A percentile compares a stretch with the other conserved stretches of the same genome.
Evolutionary conservation across 805 yeast species (phyloP).

Genomic region (Teunomyces stri): DNA sequence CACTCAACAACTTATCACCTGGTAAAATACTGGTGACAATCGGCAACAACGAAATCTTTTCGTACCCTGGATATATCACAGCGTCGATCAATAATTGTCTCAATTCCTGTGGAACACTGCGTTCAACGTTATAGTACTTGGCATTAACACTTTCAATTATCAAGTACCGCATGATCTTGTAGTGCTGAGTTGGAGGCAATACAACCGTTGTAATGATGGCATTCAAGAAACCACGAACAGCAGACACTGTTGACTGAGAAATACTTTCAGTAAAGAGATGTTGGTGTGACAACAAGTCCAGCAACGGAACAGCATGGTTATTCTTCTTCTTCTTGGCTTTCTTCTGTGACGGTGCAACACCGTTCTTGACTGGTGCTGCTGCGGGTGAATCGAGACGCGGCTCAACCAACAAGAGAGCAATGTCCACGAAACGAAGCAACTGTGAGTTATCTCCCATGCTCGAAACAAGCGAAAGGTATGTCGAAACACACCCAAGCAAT

Average conservation of each 20-base stretch:
- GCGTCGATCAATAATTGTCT: slow-evolving; percentile 44
- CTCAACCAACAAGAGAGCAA: slow-evolving; percentile 44
- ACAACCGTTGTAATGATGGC: slow-evolving; percentile 46
- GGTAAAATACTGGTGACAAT: slow-evolving; percentile 56
- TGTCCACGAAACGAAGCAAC: slow-evolving; percentile 57
- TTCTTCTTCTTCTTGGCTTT: slow-evolving; percentile 43
- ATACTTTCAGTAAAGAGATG: slow-evolving; percentile 49
- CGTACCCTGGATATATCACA: slow-evolving; percentile 68
- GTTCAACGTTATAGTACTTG: slow-evolving; percentile 21
- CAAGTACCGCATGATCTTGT: slow-evolving; percentile 46
- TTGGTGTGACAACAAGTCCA: slow-evolving; percentile 68
- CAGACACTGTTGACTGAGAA: slow-evolving; percentile 31
- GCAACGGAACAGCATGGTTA: slow-evolving; percentile 47
- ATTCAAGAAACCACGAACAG: slow-evolving; percentile 47
- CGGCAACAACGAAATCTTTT: slow-evolving; percentile 66
- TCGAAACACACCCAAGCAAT: slow-evolving; percentile 24
- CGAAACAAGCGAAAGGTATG: slow-evolving; percentile 30
- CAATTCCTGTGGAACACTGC: slow-evolving; percentile 31
- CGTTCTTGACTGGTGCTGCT: neutral
- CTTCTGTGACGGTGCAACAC: slow-evolving; percentile 10
- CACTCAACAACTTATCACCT: slow-evolving; percentile 51
- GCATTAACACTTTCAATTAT: slow-evolving; percentile 34
- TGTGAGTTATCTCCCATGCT: slow-evolving; percentile 48
- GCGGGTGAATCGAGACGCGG: slow-evolving; percentile 26
- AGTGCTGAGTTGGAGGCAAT: slow-evolving; percentile 62